phyloP scores from a whole-genome alignment of 2,329 filamentous ascomycete species.

The Lomentospora prolificans region DNA sequence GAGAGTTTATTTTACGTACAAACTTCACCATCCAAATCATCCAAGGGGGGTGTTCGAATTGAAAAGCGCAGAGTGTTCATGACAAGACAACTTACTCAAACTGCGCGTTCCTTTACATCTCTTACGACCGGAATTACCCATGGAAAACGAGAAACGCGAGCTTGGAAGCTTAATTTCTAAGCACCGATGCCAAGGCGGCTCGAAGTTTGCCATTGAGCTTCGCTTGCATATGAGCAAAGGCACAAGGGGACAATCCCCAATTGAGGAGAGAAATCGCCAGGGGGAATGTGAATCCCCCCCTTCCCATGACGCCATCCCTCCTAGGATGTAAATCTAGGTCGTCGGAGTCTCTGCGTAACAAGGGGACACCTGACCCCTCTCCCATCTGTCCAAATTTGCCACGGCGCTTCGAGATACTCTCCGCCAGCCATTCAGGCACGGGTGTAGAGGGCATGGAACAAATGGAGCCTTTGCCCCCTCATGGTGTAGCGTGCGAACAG shows the following conservation, averaged over 20 bases:
- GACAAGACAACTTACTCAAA: background rate
- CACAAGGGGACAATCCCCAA: background rate
- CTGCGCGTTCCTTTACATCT: background rate
- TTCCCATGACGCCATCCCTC: background rate
- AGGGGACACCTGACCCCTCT: background rate
- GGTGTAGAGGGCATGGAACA: background rate
- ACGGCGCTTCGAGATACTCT: background rate
- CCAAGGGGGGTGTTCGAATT: background rate
- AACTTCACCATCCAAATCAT: background rate
- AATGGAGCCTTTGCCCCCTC: background rate
- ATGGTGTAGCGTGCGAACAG: background rate
- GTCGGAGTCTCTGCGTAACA: background rate
- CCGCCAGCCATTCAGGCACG: background rate
- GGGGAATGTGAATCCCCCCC: background rate
- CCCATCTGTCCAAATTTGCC: background rate
- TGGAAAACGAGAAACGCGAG: background rate
- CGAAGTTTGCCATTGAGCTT: background rate
- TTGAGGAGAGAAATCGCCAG: background rate
- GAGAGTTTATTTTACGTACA: slow-evolving; percentile 3
- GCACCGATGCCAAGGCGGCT: background rate
- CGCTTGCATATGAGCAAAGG: background rate
- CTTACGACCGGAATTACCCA: background rate
- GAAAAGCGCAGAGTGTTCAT: background rate
- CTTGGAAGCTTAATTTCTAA: background rate
- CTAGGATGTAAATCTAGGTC: background rate